Base-by-base conservation (phyloP, 2,329 filamentous ascomycete genomes). In the Scopulariopsis brevicaulis region DNA sequence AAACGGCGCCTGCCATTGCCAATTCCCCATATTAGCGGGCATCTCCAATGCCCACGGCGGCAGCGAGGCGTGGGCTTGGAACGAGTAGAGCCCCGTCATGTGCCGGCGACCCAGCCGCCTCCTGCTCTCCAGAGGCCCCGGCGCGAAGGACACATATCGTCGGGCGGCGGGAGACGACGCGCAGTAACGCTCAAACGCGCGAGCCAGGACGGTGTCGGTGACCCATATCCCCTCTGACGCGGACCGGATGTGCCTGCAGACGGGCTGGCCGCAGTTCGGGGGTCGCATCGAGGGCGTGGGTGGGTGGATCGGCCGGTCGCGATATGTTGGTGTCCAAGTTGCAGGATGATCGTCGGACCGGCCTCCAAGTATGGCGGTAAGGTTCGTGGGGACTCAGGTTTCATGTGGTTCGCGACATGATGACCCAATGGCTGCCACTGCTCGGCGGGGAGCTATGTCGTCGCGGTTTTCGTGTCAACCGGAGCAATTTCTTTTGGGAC, bases 51-150 rank as follows among this genome's bases (percentile, higher is more conserved):
- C 68, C 74, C 75, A 77, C 5, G 65, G 60, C 0, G 70, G 69
- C 15, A 69, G 60, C 2, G 66, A 64, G 11, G 66, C 64, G 14
- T 63, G 63, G 37, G 69, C 61, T 34, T 74, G 71, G 35, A 71
- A 65, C 20, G 71, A 65, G 58, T 71, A 72, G 59, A 80, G 66
- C 56, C 74, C 79, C 22, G 76, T 78, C 73, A 83, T 80, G 56
- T 74, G 75, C 58, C 81, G 75, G 65, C 74, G 81, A 40, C 79
- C 78, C 22, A 77, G 64, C 7, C 80, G 74, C 34, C 77, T 78
- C 34, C 78, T 75, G 64, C 73, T 76, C 67, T 84, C 81, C 61
- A 84, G 70, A 1, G 80, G 80, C 0, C 80, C 81, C 0, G 77
- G 76, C 7, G 76, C 71, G 28, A 75, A 78, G 63, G 71, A 73